Conservation (phyloP, 495 filamentous ascomycete species). For the Penicillium salamii region DNA sequence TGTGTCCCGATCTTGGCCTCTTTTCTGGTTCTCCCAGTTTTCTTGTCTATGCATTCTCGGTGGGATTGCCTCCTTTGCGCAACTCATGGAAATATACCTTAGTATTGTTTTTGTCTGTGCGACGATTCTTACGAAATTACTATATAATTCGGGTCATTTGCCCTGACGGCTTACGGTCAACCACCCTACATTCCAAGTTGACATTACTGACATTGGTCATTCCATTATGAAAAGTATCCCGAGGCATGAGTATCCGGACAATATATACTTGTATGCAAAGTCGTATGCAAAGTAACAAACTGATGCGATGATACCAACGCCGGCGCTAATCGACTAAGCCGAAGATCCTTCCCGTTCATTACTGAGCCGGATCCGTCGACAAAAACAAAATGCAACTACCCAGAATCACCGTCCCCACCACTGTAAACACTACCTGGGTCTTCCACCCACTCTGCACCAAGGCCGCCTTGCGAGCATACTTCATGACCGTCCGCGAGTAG, state of each 20-base stretch:
- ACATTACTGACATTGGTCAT: too few species aligned
- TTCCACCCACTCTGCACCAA: conserved; percentile 94
- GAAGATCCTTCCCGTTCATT: not conserved
- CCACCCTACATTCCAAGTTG: not conserved
- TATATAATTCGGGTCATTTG: not conserved
- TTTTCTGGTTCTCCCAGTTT: not conserved
- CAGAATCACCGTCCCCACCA: conserved; percentile 76
- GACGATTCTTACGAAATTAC: not conserved
- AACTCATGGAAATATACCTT: conserved; percentile 13
- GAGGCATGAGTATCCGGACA: too few species aligned
- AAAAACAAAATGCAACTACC: conserved; percentile 71
- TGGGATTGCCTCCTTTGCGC: not conserved
- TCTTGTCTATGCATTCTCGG: not conserved
- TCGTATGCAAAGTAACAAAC: not conserved
- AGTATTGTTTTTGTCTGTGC: conserved; percentile 1
- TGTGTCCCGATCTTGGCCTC: not conserved
- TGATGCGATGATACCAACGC: conserved; percentile 5
- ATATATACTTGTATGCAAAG: not conserved
- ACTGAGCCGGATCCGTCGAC: conserved; percentile 44
- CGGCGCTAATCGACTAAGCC: conserved; percentile 1
- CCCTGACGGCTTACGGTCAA: not conserved
- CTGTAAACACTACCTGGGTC: conserved; percentile 75
- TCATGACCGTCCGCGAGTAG: conserved; percentile 83
- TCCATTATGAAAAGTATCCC: not conserved
- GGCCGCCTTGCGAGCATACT: conserved; percentile 73